Base-by-base conservation (phyloP, 2,329 filamentous ascomycete species). In the Colletotrichum sp. region DNA sequence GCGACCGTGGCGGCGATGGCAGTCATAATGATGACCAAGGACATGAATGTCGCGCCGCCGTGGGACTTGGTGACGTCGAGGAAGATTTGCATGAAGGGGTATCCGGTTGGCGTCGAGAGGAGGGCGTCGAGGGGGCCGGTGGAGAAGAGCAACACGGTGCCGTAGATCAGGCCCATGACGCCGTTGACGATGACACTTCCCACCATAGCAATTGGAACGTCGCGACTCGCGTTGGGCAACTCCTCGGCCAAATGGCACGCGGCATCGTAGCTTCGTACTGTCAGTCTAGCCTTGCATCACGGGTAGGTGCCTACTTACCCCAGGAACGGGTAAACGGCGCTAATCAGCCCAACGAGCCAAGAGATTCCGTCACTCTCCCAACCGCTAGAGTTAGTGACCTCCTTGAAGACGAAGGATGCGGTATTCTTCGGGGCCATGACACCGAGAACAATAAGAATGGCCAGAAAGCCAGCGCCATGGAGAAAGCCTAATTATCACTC, bases 1-100 rank as follows among this genome's bases (percentile, higher is more conserved):
- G 82, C 84, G 3, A 81, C 79, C 0, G 80, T 81, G 6, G 82
- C 83, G 1, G 81, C 82, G 1, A 79, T 69, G 12, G 83, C 83
- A 16, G 82, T 80, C 12, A 79, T 55, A 1, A 79, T 78, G 3
- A 82, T 64, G 26, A 83, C n/a, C 2, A 84, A 39, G 0, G 84
- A 81, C 74, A 85, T 79, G 44, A 83, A 60, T 0, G 80, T 82
- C 2, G 82, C 78, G 5, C 77, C 82, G 0, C 77, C 80, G 0
- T 18, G 71, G 2, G 81, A 83, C 7, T 78, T 69, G 0, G 84
- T 85, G 0, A 75, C 80, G 10, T 85, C 80, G 15, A 81, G 75
- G 63, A 82, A 86, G 12, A 87, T 83, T 39, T 87, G 85, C 79
- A 88, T 86, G 64, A 86, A 86, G 0, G 86, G 86, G 15, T 86